phyloP scores from a whole-genome alignment of 169 alveolate genomes.

The Blepharisma undulans region DNA sequence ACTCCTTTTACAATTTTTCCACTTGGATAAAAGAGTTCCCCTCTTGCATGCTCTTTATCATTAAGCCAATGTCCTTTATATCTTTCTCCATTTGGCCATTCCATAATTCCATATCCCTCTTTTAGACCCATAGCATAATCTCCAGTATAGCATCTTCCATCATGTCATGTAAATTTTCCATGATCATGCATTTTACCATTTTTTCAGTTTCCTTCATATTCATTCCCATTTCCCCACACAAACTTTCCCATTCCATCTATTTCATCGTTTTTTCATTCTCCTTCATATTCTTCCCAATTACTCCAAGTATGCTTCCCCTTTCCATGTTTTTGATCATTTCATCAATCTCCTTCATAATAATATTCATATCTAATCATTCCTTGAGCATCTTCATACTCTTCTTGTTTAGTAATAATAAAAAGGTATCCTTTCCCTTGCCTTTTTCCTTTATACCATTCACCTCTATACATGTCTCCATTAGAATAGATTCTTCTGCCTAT shows the following conservation, averaged over 20 bases:
- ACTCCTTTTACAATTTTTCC: constrained; percentile 63
- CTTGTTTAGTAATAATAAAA: constrained; percentile 51
- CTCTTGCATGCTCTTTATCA: constrained; percentile 19
- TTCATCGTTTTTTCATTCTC: not conserved
- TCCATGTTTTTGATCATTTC: not conserved
- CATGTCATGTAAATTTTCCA: not conserved
- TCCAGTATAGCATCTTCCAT: not conserved
- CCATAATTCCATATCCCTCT: not conserved
- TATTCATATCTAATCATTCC: too few species aligned
- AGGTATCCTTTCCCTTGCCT: constrained; percentile 40
- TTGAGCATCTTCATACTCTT: too few species aligned
- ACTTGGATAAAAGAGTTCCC: constrained; percentile 51
- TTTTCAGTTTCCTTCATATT: not conserved
- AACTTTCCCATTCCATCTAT: not conserved
- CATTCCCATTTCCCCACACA: not conserved
- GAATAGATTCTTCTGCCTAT: not conserved
- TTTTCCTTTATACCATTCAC: not conserved
- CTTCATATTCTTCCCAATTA: too few species aligned
- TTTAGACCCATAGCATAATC: not conserved
- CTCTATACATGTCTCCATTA: constrained; percentile 17
- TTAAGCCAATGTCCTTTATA: not conserved
- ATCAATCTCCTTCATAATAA: constrained; percentile 42
- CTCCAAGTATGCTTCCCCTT: too few species aligned
- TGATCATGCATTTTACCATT: not conserved
- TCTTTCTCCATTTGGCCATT: not conserved